phyloP scores from a whole-genome alignment of 495 filamentous ascomycete genomes.

The Thermothielavioides terrestris region DNA sequence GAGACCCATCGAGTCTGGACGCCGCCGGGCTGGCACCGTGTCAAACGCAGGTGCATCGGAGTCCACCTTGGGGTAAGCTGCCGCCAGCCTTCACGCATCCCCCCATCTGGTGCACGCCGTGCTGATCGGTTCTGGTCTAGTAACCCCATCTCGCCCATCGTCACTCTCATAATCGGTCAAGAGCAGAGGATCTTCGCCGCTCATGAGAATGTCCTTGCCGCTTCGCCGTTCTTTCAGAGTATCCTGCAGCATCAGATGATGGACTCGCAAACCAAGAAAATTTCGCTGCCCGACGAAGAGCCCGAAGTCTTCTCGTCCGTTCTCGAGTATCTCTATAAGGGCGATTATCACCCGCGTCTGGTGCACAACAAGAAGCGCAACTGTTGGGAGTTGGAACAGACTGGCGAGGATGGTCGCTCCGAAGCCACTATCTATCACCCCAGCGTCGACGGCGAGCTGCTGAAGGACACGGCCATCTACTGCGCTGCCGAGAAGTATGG shows the following conservation, averaged over 20 bases:
- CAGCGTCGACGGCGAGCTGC: conserved; percentile 54
- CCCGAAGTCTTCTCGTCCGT: conserved; percentile 86
- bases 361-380: conserved; percentile 58
- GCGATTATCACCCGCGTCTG: conserved; percentile 78
- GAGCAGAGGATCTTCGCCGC: conserved; percentile 81
- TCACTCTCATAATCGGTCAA: conserved; percentile 70
- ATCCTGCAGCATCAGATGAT: conserved; percentile 54
- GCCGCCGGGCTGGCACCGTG: conserved; percentile 33
- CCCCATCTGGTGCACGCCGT: background rate
- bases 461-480: conserved; percentile 88
- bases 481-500: conserved; percentile 77
- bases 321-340: conserved; percentile 86
- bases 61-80: conserved; percentile 27
- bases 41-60: conserved; percentile 22
- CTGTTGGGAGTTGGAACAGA: conserved; percentile 63
- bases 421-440: conserved; percentile 66
- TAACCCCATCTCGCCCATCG: conserved; percentile 56
- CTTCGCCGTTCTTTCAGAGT: conserved; percentile 67
- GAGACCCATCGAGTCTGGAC: conserved; percentile 30
- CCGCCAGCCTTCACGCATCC: conserved; percentile 6
- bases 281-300: conserved; percentile 75
- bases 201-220: conserved; percentile 73
- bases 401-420: conserved; percentile 33
- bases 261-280: conserved; percentile 55
- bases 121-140: conserved; percentile 28